Evolutionary conservation across 1,139 yeast species (phyloP), one percentile per base, ranked within the genome.

Genomic region (Pichia sp.): DNA sequence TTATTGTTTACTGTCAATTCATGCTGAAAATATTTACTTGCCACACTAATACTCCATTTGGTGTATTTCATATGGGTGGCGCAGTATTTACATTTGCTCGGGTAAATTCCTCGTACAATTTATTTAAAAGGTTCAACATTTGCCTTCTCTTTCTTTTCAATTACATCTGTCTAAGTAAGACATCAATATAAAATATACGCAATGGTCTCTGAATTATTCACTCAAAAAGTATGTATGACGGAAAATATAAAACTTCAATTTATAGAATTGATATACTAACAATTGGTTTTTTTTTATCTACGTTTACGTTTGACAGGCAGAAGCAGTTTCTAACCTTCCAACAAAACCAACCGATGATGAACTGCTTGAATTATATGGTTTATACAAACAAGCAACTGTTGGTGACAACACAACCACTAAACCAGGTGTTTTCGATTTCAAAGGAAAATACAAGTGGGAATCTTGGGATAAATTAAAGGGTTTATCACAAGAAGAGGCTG

Each of bases 361-460:
- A 68, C 74, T 89, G 66, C 78, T 92, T 64, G 72, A 77, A 59
- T 73, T 85, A 62, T 92, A 92, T 73, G 97, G 94, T 40, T 77
- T 92, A 63, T 92, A 77, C 83, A 92, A 92, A 73, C 98, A 92
- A 73, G 95, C 97, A 57, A 90, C 97, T 43, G 84, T 83, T 51
- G 98, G 98, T 58, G 98, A 92, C 77, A 86, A 86, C 75, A 77
- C 74, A 68, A 85, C 95, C 53, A 71, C 80, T 52, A 85, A 85
- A 69, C 86, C 95, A 49, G 95, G 96, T 56, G 71, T 86, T 56
- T 87, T 90, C 68, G 95, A 90, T 72, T 77, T 92, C 72, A 86
- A 85, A 74, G 97, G 92, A 60, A 90, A 92, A 72, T 86, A 86
- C 79, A 92, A 92, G 78, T 92, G 97, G 97, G 90, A 88, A 67